Evolutionary conservation across 805 yeast genomes (phyloP).

Genomic region (Citeromyces nyonsensis): DNA sequence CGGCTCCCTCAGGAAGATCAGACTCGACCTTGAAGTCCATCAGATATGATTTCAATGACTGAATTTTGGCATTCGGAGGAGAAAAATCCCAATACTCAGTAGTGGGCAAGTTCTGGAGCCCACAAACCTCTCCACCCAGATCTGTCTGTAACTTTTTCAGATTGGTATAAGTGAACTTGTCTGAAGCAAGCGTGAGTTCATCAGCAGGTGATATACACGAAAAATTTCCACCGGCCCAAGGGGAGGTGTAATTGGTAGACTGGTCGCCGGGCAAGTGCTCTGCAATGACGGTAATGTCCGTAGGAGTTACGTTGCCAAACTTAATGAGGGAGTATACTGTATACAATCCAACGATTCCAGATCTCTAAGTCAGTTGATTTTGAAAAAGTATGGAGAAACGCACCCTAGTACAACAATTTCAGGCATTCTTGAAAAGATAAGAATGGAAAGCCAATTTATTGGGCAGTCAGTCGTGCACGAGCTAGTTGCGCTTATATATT

Average conservation of each 20-base stretch:
- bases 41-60: constrained; percentile 30
- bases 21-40: constrained; percentile 21
- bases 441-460: too few relatives aligned
- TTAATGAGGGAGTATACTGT: constrained; percentile 35
- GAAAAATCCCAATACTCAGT: constrained; percentile 40
- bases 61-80: constrained; percentile 30
- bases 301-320: constrained; percentile 17
- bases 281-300: constrained; percentile 41
- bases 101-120: constrained; percentile 38
- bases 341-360: constrained; percentile 57
- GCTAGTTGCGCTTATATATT: too few relatives aligned
- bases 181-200: constrained; percentile 29
- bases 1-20: constrained; percentile 34
- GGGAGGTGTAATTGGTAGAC: constrained; percentile 60
- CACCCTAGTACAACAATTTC: neutral
- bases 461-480: too few relatives aligned
- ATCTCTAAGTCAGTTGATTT: constrained; percentile 22
- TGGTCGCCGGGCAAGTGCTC: constrained; percentile 68
- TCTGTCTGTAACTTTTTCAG: constrained; percentile 22
- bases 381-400: neutral
- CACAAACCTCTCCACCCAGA: constrained; percentile 33
- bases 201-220: constrained; percentile 48
- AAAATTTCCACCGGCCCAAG: constrained; percentile 65
- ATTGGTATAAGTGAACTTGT: constrained; percentile 38
- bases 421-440: neutral